phyloP scores from a whole-genome alignment of 1,139 yeast species.

The Candida sanyaensis region DNA sequence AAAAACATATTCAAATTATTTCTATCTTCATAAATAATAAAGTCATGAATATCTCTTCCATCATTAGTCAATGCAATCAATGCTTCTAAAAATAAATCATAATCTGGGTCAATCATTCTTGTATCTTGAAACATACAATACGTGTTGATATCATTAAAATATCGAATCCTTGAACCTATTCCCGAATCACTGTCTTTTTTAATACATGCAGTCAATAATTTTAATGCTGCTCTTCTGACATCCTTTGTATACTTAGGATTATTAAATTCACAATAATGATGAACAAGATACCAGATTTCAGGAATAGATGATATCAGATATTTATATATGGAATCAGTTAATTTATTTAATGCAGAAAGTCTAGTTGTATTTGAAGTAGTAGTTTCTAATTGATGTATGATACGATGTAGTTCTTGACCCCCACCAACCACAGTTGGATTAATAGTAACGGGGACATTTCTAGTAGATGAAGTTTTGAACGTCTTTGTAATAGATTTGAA shows the following conservation, averaged over 20 bases:
- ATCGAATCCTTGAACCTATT: conserved; percentile 51
- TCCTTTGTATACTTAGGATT: conserved; percentile 22
- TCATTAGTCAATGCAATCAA: conserved; percentile 55
- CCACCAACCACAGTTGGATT: conserved; percentile 69
- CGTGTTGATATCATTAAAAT: conserved; percentile 60
- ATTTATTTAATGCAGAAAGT: conserved; percentile 48
- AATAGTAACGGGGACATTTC: conserved; percentile 42
- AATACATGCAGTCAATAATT: conserved; percentile 59
- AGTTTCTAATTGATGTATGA: conserved; percentile 38
- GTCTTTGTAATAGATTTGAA: conserved; percentile 58
- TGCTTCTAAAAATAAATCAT: conserved; percentile 56
- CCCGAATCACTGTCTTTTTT: conserved; percentile 46
- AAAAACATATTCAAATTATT: conserved; percentile 39
- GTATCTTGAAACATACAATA: conserved; percentile 32
- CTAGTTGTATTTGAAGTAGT: conserved; percentile 43
- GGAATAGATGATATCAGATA: conserved; percentile 62
- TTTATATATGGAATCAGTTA: conserved; percentile 53
- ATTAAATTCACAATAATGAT: conserved; percentile 51
- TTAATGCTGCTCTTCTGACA: conserved; percentile 56
- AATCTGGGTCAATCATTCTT: conserved; percentile 45
- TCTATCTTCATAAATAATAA: conserved; percentile 48
- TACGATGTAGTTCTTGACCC: conserved; percentile 49
- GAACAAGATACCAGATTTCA: conserved; percentile 75
- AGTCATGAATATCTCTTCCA: conserved; percentile 63
- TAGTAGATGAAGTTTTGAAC: conserved; percentile 36